Base-by-base conservation (phyloP, 2,329 filamentous ascomycete genomes). In the Stachybotrys elegans region DNA sequence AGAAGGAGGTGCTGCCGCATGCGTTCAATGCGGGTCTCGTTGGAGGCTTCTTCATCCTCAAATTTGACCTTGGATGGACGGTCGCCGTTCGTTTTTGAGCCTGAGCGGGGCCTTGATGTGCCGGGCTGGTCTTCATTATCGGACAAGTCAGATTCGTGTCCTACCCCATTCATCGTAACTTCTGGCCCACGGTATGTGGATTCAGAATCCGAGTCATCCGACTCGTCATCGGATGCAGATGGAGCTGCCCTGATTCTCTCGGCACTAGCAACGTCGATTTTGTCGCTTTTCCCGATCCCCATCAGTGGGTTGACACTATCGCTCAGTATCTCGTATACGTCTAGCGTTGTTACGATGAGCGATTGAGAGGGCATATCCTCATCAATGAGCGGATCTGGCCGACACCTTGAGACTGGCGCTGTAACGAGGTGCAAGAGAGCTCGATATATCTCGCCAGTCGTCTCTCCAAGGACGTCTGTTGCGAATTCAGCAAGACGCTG, bases 381-480 rank as follows among this genome's bases (percentile, higher is more conserved):
- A 14, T 64, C 63, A 12, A 67, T 56, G 11, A 62, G 48, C 13
- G 75, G 66, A 49, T 84, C 77, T 37, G 75, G 68, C 45, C 80
- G 83, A 58, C 89, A 94, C 41, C 81, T 77, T 3, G 79, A 68
- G 4, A 85, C 71, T 55, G 85, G 80, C 22, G 77, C 74, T 50
- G 92, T 88, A 38, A 95, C 65, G 8, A 81, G 74, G 42, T 78
- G 75, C 12, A 97, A 73, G 16, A 94, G 72, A 13, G 82, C 78
- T 29, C 79, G 80, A 59, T 95, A 97, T 2, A 97, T 81, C 47
- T 84, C 76, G 1, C 85, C 83, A 1, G 91, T 94, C 2, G 78
- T 81, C 32, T 82, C 73, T 36, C 90, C 87, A 17, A 93, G 76
- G 23, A 78, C 73, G 43, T 86, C 79, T 42, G 82, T 75, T 1